These are phyloP conservation scores for Osmanthus fragrans DNA, from an alignment of 257 asterid genomes.

Conservation along the genomic window DNA sequence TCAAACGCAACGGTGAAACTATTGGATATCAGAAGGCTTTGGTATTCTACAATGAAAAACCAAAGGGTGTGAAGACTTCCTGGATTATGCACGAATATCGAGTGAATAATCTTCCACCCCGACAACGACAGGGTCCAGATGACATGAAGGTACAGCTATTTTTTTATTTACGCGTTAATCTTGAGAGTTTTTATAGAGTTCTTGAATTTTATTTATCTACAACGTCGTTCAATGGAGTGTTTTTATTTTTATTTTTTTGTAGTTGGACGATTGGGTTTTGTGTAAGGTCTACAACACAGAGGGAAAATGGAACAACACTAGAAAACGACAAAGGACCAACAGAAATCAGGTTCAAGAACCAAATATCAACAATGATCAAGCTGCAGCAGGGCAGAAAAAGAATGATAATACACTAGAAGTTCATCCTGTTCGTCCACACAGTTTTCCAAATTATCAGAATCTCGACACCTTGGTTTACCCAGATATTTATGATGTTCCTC, in stretches of 20 bases:
- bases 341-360: neutral
- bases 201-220: neutral
- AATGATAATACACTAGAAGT: too few species aligned
- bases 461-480: too few species aligned
- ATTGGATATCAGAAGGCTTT: constrained; percentile 28
- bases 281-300: constrained; percentile 18
- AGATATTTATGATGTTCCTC: too few species aligned
- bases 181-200: neutral
- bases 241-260: too few species aligned
- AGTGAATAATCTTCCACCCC: neutral
- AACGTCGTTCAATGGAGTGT: neutral
- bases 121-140: neutral
- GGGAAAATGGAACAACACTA: neutral
- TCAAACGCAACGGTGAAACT: neutral
- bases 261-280: too few species aligned
- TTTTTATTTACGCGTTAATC: neutral
- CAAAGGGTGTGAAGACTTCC: constrained; percentile 17
- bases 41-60: constrained; percentile 24
- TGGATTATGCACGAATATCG: constrained; percentile 38
- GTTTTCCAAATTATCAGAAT: too few species aligned
- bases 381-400: too few species aligned
- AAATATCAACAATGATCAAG: neutral
- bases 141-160: constrained; percentile 26
- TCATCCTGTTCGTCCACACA: too few species aligned
- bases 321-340: neutral